These are phyloP conservation scores for Pseudozyma pruni DNA, from an alignment of 1,284 basidiomycete species.

Conservation along the genomic window DNA sequence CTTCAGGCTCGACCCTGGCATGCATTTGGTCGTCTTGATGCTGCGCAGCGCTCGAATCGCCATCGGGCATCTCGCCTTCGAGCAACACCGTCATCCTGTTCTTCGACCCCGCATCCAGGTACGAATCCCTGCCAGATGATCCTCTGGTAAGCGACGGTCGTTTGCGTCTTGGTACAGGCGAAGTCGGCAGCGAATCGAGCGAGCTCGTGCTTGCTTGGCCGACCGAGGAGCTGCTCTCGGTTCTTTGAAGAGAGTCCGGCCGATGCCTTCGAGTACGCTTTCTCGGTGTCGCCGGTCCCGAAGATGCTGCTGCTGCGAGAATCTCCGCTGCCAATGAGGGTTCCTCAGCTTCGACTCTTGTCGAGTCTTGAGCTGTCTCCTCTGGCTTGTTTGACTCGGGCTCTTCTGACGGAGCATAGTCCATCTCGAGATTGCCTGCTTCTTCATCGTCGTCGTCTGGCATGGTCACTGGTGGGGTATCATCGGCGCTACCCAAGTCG, in stretches of 20 bases:
- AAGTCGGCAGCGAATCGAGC: conserved; percentile 26
- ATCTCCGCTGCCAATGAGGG: conserved; percentile 30
- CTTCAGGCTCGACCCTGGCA: neutral
- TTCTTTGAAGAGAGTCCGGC: conserved; percentile 18
- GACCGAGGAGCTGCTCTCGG: conserved; percentile 32
- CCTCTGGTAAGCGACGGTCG: conserved; percentile 19
- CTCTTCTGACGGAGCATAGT: conserved; percentile 20
- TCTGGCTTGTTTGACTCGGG: neutral
- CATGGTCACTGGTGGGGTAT: conserved; percentile 9
- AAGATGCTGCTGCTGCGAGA: conserved; percentile 26
- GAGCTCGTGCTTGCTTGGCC: conserved; percentile 21
- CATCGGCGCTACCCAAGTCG: too few species aligned
- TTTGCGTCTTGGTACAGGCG: conserved; percentile 26
- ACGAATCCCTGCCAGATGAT: conserved; percentile 23
- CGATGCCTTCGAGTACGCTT: conserved; percentile 19
- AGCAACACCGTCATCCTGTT: conserved; percentile 58
- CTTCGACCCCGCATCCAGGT: conserved; percentile 8
- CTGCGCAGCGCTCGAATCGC: conserved; percentile 9
- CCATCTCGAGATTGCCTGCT: conserved; percentile 47
- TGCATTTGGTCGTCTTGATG: conserved; percentile 2
- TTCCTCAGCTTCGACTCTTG: conserved; percentile 5
- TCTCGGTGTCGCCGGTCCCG: conserved; percentile 14
- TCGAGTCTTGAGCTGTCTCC: neutral
- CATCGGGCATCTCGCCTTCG: conserved; percentile 59
- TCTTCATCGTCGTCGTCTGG: conserved; percentile 46